Conservation (phyloP, 257 asterid genomes). For the Nemophila menziesii region DNA sequence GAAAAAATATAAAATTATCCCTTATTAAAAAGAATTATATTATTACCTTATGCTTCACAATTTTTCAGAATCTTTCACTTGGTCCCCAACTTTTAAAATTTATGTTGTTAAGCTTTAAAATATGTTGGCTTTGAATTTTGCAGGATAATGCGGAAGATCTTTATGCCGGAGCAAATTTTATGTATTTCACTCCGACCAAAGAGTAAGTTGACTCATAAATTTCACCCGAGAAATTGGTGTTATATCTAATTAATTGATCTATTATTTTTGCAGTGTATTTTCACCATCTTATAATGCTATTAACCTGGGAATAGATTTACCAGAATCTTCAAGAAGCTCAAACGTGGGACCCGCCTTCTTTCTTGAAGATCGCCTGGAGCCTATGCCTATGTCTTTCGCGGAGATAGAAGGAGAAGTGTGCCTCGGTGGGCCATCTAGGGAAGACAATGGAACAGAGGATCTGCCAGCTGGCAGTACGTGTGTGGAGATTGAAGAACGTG, state of each 20-base stretch:
- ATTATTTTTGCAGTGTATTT: conserved; percentile 40
- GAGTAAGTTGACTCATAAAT: conserved; percentile 39
- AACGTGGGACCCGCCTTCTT: conserved; percentile 28
- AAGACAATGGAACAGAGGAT: neutral
- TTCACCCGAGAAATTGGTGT: neutral
- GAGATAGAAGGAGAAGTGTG: conserved; percentile 28
- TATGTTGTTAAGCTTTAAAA: no score
- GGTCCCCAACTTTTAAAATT: no score
- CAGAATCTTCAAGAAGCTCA: conserved; percentile 14
- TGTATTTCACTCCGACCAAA: conserved; percentile 44
- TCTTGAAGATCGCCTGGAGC: conserved; percentile 47
- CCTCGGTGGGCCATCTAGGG: conserved; percentile 22
- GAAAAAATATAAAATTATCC: no score
- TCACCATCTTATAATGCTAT: conserved; percentile 28
- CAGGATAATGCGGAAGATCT: conserved; percentile 24
- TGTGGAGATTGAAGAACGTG: no score
- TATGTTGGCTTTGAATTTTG: conserved; percentile 7
- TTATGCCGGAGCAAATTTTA: conserved; percentile 21
- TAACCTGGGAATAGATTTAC: conserved; percentile 23
- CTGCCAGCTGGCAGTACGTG: no score
- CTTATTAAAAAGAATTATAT: no score
- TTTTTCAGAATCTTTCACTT: no score
- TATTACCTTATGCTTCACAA: no score
- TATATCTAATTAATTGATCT: neutral
- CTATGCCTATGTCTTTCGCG: conserved; percentile 35